Evolutionary conservation across 352 stramenopile species (phyloP), one percentile per base, ranked within the genome.

Genomic region (Ophiocytium majus): DNA sequence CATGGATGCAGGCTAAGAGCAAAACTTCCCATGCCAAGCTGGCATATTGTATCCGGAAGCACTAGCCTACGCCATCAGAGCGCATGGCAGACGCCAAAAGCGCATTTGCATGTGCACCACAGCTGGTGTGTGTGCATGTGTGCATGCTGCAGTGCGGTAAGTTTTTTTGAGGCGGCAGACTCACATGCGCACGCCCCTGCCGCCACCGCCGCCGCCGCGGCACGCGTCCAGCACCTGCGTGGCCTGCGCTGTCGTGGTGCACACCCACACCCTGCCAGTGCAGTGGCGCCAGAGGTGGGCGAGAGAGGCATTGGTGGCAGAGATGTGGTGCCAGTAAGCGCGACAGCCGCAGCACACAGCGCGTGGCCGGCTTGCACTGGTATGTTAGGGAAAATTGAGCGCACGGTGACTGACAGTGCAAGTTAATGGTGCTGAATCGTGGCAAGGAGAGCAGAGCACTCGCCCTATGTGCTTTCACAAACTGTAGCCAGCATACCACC

Each of bases 231-330:
- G 36, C 9, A 43, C 75, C 10, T 17, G 37, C 28, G 19, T 57
- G 1, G 75, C 75, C 37, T 81, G 34, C 36, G 37, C 50, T 1
- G 10, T 37, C n/a, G 32, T 81, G 5, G 50, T 9, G 50, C 75
- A 81, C 31, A 81, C 75, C 75, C 75, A 81, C 31, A 81, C 75
- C 31, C n/a, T n/a, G n/a, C n/a, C n/a, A n/a, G n/a, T n/a, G n/a
- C n/a, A n/a, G n/a, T n/a, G n/a, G n/a, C n/a, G n/a, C n/a, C n/a
- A n/a, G n/a, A n/a, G n/a, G n/a, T n/a, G n/a, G n/a, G n/a, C n/a
- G n/a, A n/a, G n/a, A n/a, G n/a, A n/a, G n/a, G n/a, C n/a, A n/a
- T n/a, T n/a, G n/a, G n/a, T n/a, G n/a, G n/a, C n/a, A n/a, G n/a
- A n/a, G n/a, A n/a, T n/a, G n/a, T n/a, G n/a, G n/a, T n/a, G n/a